These are phyloP conservation scores for Gaertneriomyces semiglobifer DNA, from an alignment of 192 early-diverging fungal genomes.

Conservation along the genomic window DNA sequence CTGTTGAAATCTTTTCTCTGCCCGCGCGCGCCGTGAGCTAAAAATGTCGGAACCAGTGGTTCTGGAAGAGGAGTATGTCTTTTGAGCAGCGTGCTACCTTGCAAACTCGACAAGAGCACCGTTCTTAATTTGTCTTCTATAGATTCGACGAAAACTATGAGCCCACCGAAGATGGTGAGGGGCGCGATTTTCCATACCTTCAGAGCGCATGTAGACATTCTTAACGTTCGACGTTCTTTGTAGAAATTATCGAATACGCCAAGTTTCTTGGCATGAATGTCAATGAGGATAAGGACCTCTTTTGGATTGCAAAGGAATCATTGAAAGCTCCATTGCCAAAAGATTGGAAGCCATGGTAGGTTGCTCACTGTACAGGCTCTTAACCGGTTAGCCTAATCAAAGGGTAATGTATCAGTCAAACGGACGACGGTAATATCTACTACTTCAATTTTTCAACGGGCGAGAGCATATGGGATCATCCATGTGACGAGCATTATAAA, in stretches of 20 bases:
- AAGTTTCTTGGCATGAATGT: constrained; percentile 60
- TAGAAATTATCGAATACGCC: constrained; percentile 63
- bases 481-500: constrained; percentile 61
- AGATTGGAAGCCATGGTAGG: constrained; percentile 65
- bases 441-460: constrained; percentile 61
- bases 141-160: constrained; percentile 65
- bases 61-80: constrained; percentile 45
- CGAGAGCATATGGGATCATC: constrained; percentile 66
- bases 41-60: constrained; percentile 16
- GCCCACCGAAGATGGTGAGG: constrained; percentile 51
- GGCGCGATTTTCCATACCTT: background rate
- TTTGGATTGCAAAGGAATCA: constrained; percentile 63
- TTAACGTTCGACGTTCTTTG: background rate
- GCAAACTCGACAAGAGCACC: background rate
- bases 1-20: too few relatives aligned
- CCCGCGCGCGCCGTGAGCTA: too few relatives aligned
- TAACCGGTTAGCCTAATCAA: background rate
- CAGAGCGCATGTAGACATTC: background rate
- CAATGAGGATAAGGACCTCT: constrained; percentile 49
- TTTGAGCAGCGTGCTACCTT: background rate
- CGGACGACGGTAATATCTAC: constrained; percentile 62
- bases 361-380: background rate
- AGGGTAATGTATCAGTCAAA: constrained; percentile 43
- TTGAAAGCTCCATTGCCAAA: constrained; percentile 58
- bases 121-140: background rate